These are phyloP conservation scores for Phanerochaete sordida DNA, from an alignment of 768 basidiomycete genomes.

Conservation along the genomic window DNA sequence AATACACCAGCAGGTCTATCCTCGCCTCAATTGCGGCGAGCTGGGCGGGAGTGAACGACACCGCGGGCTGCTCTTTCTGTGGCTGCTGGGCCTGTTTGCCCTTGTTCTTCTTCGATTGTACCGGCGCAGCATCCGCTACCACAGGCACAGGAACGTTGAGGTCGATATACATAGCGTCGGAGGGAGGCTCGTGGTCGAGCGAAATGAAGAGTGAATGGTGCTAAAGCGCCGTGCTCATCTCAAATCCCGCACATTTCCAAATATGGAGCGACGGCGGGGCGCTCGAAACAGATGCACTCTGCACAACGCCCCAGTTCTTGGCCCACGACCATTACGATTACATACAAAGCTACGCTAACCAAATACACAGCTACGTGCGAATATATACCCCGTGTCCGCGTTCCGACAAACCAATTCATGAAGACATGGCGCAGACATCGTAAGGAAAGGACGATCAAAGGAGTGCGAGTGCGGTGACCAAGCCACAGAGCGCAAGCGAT, in stretches of 20 bases:
- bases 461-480: not conserved
- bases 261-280: no score
- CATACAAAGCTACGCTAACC: not conserved
- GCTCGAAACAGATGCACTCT: no score
- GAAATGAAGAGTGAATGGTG: no score
- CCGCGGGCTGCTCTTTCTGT: slow-evolving; percentile 11
- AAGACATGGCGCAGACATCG: no score
- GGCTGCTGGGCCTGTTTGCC: slow-evolving; percentile 43
- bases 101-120: slow-evolving; percentile 52
- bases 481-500: not conserved
- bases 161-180: not conserved
- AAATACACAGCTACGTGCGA: not conserved
- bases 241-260: no score
- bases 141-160: slow-evolving; percentile 19
- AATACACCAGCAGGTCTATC: slow-evolving; percentile 68
- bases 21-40: slow-evolving; percentile 55
- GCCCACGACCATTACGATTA: not conserved
- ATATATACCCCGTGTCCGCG: no score
- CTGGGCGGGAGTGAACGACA: slow-evolving; percentile 52
- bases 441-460: no score
- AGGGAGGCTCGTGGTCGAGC: not conserved
- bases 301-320: no score
- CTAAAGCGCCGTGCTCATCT: no score
- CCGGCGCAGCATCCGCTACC: slow-evolving; percentile 3
- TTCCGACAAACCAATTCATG: no score